phyloP scores from a whole-genome alignment of 352 stramenopile species.

The Thraustochytrium striatum region DNA sequence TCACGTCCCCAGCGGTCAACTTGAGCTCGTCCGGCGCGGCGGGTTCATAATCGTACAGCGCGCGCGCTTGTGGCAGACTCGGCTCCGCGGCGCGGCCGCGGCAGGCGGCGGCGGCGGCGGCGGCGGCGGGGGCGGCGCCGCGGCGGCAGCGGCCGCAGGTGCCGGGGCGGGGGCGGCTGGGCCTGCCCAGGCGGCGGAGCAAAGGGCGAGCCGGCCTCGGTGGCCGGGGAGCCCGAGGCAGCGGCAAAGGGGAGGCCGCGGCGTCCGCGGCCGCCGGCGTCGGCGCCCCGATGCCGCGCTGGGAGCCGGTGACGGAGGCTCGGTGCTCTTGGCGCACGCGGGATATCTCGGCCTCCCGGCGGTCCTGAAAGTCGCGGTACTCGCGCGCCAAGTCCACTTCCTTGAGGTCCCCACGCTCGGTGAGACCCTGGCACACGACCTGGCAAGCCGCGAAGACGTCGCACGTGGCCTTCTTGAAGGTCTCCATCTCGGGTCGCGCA shows the following conservation, averaged over 20 bases:
- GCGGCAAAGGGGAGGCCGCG: not conserved
- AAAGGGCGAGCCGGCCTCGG: not conserved
- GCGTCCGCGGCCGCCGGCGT: not conserved
- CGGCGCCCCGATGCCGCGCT: not conserved
- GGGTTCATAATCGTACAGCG: constrained; percentile 18
- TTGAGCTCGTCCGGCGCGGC: not conserved
- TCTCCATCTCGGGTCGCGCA: constrained; percentile 23
- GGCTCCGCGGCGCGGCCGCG: not conserved
- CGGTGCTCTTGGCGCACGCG: not conserved
- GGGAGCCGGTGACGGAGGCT: not conserved
- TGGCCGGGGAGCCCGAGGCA: not conserved
- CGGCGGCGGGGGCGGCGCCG: not conserved
- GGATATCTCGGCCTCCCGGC: constrained; percentile 9
- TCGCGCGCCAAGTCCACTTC: not conserved
- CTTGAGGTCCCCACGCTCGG: not conserved
- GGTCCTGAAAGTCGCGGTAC: constrained; percentile 12
- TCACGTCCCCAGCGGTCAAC: not conserved
- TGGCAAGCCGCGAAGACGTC: constrained; percentile 10
- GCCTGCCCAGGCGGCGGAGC: not conserved
- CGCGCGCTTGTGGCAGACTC: not conserved
- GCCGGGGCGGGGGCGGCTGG: not conserved
- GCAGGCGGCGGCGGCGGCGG: not conserved
- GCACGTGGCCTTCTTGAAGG: constrained; percentile 12
- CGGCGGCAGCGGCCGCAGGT: not conserved
- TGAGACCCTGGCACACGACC: not conserved